A percentile compares a stretch with the other conserved stretches of the same genome.
Evolutionary conservation across 163 green algal genomes (phyloP).

Genomic region (Volvox carteri): DNA sequence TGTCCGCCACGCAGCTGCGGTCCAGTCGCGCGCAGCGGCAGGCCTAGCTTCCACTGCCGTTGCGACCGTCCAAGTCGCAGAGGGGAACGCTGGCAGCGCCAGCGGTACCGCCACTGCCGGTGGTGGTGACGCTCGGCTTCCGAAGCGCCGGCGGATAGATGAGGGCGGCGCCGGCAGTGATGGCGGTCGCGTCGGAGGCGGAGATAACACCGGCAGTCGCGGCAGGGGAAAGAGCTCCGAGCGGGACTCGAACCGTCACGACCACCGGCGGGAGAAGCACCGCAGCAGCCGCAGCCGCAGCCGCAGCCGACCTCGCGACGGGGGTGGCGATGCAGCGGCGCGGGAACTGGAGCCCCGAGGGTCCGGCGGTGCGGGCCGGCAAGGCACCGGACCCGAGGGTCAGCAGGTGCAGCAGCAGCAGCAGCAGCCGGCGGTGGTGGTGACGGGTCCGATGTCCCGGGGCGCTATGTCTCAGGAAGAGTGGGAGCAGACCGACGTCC

Average conservation of each 20-base stretch:
- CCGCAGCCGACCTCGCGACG: not conserved
- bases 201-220: not conserved
- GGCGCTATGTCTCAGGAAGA: not conserved
- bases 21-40: not conserved
- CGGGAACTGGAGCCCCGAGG: not conserved
- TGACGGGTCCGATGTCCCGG: not conserved
- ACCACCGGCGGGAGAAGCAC: constrained; percentile 8
- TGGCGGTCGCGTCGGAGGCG: not conserved
- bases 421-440: not conserved
- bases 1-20: too few species aligned
- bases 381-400: not conserved
- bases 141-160: not conserved
- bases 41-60: not conserved
- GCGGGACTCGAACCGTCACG: not conserved
- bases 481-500: constrained; percentile 10
- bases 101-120: too few species aligned
- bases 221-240: not conserved
- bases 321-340: not conserved
- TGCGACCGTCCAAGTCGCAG: not conserved
- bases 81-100: not conserved
- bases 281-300: constrained; percentile 8
- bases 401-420: not conserved
- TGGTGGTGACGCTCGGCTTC: too few species aligned
- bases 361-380: not conserved
- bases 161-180: not conserved